Evolutionary conservation across 441 rosid species (phyloP).

Genomic region (Macaranga tanarius): DNA sequence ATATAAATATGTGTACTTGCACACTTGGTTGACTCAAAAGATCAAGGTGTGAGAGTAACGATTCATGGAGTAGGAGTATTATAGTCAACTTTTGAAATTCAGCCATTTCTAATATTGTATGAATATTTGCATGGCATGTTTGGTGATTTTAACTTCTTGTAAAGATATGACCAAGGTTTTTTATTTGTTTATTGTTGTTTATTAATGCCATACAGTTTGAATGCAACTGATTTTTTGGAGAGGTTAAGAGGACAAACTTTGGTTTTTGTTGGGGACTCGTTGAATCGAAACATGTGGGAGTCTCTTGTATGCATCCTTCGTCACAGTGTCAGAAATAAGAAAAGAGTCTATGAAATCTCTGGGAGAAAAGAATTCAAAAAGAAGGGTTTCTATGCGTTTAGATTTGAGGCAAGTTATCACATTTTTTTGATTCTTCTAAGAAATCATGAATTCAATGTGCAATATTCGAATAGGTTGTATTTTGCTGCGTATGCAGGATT

Average conservation of each 20-base stretch:
- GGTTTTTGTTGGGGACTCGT: conserved; percentile 75
- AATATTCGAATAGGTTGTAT: background rate
- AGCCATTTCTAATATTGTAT: background rate
- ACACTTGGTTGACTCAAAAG: background rate
- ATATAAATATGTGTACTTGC: background rate
- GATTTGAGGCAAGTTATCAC: conserved; percentile 42
- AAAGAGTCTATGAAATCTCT: conserved; percentile 53
- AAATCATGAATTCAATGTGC: background rate
- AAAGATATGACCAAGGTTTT: background rate
- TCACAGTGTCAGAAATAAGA: conserved; percentile 47
- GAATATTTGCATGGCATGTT: background rate
- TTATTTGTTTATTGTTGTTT: background rate
- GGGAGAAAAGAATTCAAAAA: conserved; percentile 59
- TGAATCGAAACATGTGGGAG: conserved; percentile 93
- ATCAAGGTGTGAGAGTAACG: background rate
- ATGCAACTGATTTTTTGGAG: conserved; percentile 57
- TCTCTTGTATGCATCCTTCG: conserved; percentile 68
- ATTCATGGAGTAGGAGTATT: background rate
- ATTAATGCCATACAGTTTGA: conserved; percentile 42
- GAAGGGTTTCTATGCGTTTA: conserved; percentile 58
- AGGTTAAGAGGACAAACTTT: conserved; percentile 64
- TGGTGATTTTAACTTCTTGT: background rate
- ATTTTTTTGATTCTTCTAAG: background rate
- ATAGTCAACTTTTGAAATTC: conserved; percentile 6
- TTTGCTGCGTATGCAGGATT: conserved; percentile 45